Evolutionary conservation across 164 flowering plant genomes (phyloP).

Genomic region (Kingdonia uniflora): DNA sequence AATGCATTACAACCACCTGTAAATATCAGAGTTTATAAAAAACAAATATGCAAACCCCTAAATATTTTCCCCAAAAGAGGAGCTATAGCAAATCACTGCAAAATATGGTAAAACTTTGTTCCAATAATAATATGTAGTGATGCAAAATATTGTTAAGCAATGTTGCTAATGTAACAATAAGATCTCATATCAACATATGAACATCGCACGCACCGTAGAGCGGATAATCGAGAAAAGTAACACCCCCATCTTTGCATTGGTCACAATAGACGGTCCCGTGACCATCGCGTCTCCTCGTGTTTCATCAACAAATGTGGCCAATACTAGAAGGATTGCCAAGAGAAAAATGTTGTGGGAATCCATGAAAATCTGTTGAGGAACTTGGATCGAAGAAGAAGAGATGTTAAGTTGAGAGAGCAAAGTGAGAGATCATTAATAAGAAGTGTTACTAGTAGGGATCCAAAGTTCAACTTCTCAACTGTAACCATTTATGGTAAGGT

Average conservation of each 20-base stretch:
- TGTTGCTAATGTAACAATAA: too few relatives aligned
- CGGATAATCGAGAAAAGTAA: conserved; percentile 73
- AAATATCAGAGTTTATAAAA: too few relatives aligned
- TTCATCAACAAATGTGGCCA: conserved; percentile 32
- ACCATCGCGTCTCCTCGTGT: conserved; percentile 50
- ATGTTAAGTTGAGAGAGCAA: conserved; percentile 2
- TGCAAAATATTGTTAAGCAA: too few relatives aligned
- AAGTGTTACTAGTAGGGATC: neutral
- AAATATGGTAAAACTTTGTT: too few relatives aligned
- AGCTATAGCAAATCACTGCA: too few relatives aligned
- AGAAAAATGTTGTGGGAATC: conserved; percentile 22
- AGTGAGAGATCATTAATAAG: neutral
- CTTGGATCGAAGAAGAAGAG: neutral
- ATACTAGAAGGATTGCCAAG: conserved; percentile 25
- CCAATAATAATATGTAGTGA: too few relatives aligned
- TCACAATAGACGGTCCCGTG: conserved; percentile 81
- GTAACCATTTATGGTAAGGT: conserved; percentile 3
- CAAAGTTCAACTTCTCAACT: conserved; percentile 6
- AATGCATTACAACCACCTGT: too few relatives aligned
- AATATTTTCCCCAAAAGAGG: too few relatives aligned
- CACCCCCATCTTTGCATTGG: conserved; percentile 82
- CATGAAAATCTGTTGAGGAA: conserved; percentile 20
- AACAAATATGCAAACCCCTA: too few relatives aligned
- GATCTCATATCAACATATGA: too few relatives aligned
- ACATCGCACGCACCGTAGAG: conserved; percentile 39